Conservation (phyloP, 345 rosid species). For the Euphorbia tirucalli region DNA sequence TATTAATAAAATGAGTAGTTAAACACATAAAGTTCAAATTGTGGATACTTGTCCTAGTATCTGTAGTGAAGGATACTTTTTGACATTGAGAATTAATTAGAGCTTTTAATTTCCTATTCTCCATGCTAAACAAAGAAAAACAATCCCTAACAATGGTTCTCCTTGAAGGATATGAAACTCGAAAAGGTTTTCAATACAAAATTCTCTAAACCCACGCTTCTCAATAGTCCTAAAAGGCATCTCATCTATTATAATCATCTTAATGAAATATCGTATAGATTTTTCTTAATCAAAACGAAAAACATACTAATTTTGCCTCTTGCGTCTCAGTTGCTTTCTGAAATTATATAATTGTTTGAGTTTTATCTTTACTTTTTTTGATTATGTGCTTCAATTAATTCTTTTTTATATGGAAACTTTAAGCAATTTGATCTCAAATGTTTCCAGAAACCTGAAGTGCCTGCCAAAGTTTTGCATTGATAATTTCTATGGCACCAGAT, state of each 20-base stretch:
- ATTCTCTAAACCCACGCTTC: neutral
- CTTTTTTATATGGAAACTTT: neutral
- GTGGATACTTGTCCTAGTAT: neutral
- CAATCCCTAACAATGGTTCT: neutral
- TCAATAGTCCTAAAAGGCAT: no score
- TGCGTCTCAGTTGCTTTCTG: no score
- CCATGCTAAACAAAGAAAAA: neutral
- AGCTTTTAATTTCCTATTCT: neutral
- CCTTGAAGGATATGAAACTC: neutral
- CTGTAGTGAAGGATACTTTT: no score
- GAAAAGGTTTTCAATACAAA: neutral
- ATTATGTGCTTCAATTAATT: neutral
- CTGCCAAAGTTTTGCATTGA: no score
- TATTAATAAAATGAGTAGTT: conserved; percentile 1
- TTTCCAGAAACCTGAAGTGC: neutral
- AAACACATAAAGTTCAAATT: neutral
- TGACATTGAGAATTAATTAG: neutral
- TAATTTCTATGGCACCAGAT: no score
- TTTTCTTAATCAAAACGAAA: neutral
- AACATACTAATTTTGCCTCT: neutral
- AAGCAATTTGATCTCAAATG: neutral
- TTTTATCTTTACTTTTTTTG: neutral
- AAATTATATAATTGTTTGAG: neutral
- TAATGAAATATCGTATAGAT: no score
- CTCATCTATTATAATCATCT: no score